phyloP scores from a whole-genome alignment of 2,329 filamentous ascomycete genomes.

The Sodiomyces alkalinus region DNA sequence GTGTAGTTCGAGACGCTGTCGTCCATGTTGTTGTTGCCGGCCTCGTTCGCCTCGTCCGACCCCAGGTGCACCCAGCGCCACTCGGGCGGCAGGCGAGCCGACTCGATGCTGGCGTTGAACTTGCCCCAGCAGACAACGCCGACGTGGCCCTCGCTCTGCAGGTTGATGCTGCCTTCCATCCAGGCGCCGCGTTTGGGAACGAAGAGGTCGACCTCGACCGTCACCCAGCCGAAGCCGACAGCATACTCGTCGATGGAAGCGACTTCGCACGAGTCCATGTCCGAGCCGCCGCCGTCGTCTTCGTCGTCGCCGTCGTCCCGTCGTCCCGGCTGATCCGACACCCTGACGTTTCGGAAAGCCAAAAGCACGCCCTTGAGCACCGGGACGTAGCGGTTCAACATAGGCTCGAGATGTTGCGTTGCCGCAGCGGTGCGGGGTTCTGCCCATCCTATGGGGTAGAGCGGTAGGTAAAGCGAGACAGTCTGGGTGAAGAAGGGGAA shows the following conservation, averaged over 20 bases:
- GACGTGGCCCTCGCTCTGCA: constrained; percentile 79
- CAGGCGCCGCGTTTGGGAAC: constrained; percentile 56
- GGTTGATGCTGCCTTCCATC: constrained; percentile 68
- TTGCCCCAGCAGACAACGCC: constrained; percentile 81
- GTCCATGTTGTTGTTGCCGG: constrained; percentile 9
- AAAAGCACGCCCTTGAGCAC: constrained; percentile 60
- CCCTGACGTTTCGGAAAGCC: constrained; percentile 51
- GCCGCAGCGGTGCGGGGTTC: constrained; percentile 56
- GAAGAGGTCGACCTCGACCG: constrained; percentile 74
- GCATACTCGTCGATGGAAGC: constrained; percentile 58
- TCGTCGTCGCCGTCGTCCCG: constrained; percentile 15
- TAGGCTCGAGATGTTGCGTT: constrained; percentile 58
- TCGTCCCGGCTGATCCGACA: constrained; percentile 44
- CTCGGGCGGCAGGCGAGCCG: constrained; percentile 53
- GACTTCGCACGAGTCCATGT: constrained; percentile 27
- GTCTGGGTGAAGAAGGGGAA: constrained; percentile 70
- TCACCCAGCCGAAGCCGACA: constrained; percentile 76
- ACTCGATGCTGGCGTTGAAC: constrained; percentile 81
- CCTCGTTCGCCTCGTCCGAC: constrained; percentile 18
- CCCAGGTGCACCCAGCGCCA: constrained; percentile 67
- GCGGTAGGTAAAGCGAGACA: constrained; percentile 63
- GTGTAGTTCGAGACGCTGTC: constrained; percentile 21
- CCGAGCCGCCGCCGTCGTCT: constrained; percentile 31
- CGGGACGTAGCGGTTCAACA: constrained; percentile 63
- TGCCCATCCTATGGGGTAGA: constrained; percentile 56